Conservation (phyloP, 208 protist species). For the Trypanosoma cruzi region DNA sequence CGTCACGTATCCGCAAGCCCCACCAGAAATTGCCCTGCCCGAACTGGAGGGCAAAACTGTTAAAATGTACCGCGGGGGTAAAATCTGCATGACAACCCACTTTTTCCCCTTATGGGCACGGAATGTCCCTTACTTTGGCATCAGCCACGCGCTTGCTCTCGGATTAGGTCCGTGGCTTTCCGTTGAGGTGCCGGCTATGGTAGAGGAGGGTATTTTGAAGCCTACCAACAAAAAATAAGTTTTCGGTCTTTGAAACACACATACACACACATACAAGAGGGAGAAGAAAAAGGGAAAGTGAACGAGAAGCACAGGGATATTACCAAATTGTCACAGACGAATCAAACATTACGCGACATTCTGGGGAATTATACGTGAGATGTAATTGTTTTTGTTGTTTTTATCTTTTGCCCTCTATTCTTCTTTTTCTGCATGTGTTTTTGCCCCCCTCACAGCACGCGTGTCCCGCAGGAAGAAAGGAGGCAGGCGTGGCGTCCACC, state of each 20-base stretch:
- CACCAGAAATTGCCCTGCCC: slow-evolving; percentile 96
- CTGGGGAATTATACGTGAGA: background rate
- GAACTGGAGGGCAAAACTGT: slow-evolving; percentile 98
- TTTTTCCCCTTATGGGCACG: slow-evolving; percentile 98
- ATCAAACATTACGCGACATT: background rate
- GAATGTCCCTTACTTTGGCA: slow-evolving; percentile 98
- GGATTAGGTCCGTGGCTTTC: slow-evolving; percentile 97
- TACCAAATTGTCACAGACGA: too few species aligned
- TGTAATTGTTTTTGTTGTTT: background rate
- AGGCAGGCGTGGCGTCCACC: too few species aligned
- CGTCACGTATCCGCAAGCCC: slow-evolving; percentile 95
- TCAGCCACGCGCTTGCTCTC: slow-evolving; percentile 97
- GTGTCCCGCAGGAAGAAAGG: too few species aligned
- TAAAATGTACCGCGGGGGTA: slow-evolving; percentile 99
- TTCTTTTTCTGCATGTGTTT: background rate
- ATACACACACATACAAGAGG: background rate
- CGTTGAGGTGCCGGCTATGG: slow-evolving; percentile 96
- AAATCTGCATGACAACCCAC: slow-evolving; percentile 98
- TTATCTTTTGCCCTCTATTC: background rate
- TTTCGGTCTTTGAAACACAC: too few species aligned
- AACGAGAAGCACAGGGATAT: background rate
- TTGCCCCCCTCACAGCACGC: too few species aligned
- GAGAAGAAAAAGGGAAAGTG: background rate
- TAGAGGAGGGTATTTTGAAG: slow-evolving; percentile 89
- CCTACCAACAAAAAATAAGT: slow-evolving; percentile 25